These are phyloP conservation scores for Ceratorhiza oryzae-sativae DNA, from an alignment of 1,284 basidiomycete species.

Conservation along the genomic window DNA sequence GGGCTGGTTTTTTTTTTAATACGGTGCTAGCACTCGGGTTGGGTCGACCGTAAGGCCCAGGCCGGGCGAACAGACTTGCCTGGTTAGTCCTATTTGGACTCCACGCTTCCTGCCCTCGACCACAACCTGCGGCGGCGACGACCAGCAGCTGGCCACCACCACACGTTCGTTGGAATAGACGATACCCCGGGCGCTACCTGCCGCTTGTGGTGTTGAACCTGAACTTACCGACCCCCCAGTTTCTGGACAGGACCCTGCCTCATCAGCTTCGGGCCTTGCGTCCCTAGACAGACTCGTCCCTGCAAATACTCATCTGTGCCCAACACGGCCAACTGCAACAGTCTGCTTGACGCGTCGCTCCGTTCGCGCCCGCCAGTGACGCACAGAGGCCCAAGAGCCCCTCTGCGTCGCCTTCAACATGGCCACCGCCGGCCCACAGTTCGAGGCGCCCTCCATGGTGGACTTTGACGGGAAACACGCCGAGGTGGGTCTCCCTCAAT, in stretches of 20 bases:
- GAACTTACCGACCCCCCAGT: conserved; percentile 28
- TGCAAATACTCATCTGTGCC: conserved; percentile 20
- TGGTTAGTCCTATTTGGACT: conserved; percentile 9
- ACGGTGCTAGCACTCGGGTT: not conserved
- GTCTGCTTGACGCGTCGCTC: conserved; percentile 25
- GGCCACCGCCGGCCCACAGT: conserved; percentile 26
- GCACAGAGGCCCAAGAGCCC: conserved; percentile 27
- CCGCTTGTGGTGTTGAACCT: conserved; percentile 19
- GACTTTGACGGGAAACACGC: conserved; percentile 28
- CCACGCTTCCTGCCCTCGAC: conserved; percentile 25
- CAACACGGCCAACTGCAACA: conserved; percentile 24
- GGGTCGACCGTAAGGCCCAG: not conserved
- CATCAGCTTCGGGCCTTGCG: conserved; percentile 31
- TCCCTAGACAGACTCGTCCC: conserved; percentile 23
- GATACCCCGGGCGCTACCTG: conserved; percentile 26
- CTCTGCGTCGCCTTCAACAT: conserved; percentile 31
- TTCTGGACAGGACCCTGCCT: conserved; percentile 21
- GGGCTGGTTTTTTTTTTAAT: conserved; percentile 23
- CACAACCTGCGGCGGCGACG: not conserved
- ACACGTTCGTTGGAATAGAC: conserved; percentile 17
- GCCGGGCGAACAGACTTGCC: conserved; percentile 10
- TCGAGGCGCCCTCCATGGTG: conserved; percentile 15
- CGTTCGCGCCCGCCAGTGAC: conserved; percentile 18
- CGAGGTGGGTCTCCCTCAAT: conserved; percentile 12
- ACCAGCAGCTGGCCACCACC: conserved; percentile 2